Evolutionary conservation across 208 protist species (phyloP), one percentile per base, ranked within the genome.

Genomic region (Acanthamoeba lenticulata): DNA sequence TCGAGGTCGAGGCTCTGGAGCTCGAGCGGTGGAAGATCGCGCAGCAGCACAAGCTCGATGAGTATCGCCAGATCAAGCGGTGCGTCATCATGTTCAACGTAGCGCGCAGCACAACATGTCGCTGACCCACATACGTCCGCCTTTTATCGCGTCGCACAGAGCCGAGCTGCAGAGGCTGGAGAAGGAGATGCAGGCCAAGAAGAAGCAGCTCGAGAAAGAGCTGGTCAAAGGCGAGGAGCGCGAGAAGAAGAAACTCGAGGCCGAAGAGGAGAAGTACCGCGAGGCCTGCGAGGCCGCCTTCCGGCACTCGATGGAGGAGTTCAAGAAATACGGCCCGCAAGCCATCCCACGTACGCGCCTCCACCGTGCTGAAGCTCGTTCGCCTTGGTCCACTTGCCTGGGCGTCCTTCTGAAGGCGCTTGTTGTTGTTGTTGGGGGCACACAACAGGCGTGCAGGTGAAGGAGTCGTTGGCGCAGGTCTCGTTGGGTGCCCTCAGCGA

Each of bases 241-340:
- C 6, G 83, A n/a, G 36, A 90, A 90, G 38, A 60, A 69, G 83
- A 90, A 90, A 36, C 17, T 72, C 32, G 83, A 90, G 38, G 83
- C 36, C 6, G 83, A 90, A 47, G 83, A 90, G n/a, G 24, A 65
- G 57, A 57, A 45, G 83, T 90, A 72, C 57, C 47, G 83, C 7
- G 47, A 90, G 29, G 83, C 83, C 27, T 69, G 47, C 57, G 83
- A 90, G 34, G 83, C 83, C 32, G 83, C 83, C 47, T 90, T 90
- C 49, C 27, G 57, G n/a, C 83, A 90, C 83, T 69, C 47, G 4
- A 90, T 90, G 83, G 83, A 90, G 57, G 83, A 90, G 83, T 90
- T 72, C 57, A 90, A 90, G 57, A 60, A 72, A 65, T 90, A 90
- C 49, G 83, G 83, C 21, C 83, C 83, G 2, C 83, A 60, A 3